These are phyloP conservation scores for Penicillium diatomitis DNA, from an alignment of 495 filamentous ascomycete genomes.

Conservation along the genomic window DNA sequence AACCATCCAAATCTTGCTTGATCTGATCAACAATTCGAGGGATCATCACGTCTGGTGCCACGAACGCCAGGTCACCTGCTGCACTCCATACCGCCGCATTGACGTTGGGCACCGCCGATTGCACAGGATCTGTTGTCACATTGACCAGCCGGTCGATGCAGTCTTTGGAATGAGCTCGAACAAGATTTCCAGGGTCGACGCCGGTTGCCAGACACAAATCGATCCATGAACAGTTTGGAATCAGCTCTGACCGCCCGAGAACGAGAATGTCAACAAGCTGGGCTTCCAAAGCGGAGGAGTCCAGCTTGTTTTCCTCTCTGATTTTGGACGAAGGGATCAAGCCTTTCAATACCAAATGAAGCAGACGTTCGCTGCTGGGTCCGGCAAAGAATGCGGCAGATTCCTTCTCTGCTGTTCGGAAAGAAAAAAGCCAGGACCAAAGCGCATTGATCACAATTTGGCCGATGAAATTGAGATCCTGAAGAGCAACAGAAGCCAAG, in stretches of 20 bases:
- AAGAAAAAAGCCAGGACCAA: slow-evolving; percentile 70
- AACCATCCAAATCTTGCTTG: slow-evolving; percentile 54
- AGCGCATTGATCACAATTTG: slow-evolving; percentile 56
- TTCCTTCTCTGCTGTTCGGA: slow-evolving; percentile 65
- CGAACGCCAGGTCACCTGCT: slow-evolving; percentile 84
- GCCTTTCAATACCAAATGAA: slow-evolving; percentile 57
- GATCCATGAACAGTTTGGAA: slow-evolving; percentile 80
- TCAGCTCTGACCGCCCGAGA: slow-evolving; percentile 65
- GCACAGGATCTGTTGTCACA: slow-evolving; percentile 31
- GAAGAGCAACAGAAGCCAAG: slow-evolving; percentile 50
- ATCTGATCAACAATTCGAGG: slow-evolving; percentile 68
- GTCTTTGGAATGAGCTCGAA: slow-evolving; percentile 37
- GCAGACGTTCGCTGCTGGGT: slow-evolving; percentile 40
- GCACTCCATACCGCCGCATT: slow-evolving; percentile 66
- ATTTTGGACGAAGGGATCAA: slow-evolving; percentile 51
- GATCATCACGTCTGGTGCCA: slow-evolving; percentile 75
- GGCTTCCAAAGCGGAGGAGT: slow-evolving; percentile 39
- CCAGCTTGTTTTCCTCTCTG: slow-evolving; percentile 22
- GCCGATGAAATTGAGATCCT: slow-evolving; percentile 45
- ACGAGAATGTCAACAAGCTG: slow-evolving; percentile 69
- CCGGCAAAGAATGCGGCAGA: slow-evolving; percentile 61
- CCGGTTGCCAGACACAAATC: slow-evolving; percentile 67
- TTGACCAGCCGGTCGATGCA: slow-evolving; percentile 39
- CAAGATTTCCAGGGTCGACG: slow-evolving; percentile 74
- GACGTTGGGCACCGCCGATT: slow-evolving; percentile 36